Percentiles rank a stretch among this genome's conserved stretches.
Evolutionary conservation across 345 rosid species (phyloP).

Genomic region (Clausena lansium): DNA sequence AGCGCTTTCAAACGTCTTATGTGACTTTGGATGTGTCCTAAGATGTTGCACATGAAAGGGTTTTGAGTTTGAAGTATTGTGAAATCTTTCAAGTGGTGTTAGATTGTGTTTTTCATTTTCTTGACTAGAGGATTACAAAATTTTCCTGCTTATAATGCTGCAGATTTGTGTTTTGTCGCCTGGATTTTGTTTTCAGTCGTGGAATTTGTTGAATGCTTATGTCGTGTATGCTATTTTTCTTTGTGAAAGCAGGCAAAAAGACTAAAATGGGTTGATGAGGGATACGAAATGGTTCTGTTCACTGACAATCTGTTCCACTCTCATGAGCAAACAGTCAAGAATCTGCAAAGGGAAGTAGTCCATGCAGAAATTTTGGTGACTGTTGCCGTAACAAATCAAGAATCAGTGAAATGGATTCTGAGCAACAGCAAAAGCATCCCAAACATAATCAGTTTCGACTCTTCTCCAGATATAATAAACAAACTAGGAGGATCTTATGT

Average conservation of each 20-base stretch:
- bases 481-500: slow-evolving; percentile 64
- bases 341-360: slow-evolving; percentile 41
- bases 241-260: slow-evolving; percentile 52
- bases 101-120: background rate
- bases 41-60: background rate
- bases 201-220: background rate
- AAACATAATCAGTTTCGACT: slow-evolving; percentile 65
- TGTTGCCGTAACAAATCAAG: slow-evolving; percentile 53
- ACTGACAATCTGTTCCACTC: slow-evolving; percentile 32
- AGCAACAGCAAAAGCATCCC: slow-evolving; percentile 35
- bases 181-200: background rate
- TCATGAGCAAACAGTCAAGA: slow-evolving; percentile 28
- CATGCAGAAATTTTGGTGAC: slow-evolving; percentile 60
- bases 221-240: background rate
- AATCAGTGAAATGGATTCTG: slow-evolving; percentile 63
- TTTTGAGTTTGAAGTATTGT: background rate
- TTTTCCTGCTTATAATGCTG: background rate
- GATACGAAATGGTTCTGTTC: slow-evolving; percentile 64
- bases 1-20: background rate
- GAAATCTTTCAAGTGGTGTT: background rate
- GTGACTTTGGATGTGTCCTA: background rate
- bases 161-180: background rate
- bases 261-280: slow-evolving; percentile 86
- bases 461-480: slow-evolving; percentile 43
- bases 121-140: background rate